These are phyloP conservation scores for Setomelanomma holmii DNA, from an alignment of 2,329 filamentous ascomycete species.

Conservation along the genomic window DNA sequence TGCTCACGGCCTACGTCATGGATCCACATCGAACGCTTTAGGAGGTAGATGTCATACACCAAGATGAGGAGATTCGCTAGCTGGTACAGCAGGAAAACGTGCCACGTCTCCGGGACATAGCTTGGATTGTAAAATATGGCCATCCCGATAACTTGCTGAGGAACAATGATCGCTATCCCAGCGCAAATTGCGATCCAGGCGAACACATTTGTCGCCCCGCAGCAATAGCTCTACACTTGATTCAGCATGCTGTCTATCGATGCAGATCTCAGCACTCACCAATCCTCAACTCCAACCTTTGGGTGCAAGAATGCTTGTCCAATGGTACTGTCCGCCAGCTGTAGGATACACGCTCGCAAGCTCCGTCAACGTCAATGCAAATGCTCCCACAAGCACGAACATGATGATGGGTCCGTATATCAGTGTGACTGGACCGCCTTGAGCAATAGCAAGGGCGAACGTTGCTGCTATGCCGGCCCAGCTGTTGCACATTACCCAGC, in stretches of 20 bases:
- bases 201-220: conserved; percentile 24
- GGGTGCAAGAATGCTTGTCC: conserved; percentile 52
- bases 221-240: conserved; percentile 18
- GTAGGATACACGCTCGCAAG: conserved; percentile 45
- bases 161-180: conserved; percentile 24
- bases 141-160: conserved; percentile 17
- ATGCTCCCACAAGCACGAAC: conserved; percentile 17
- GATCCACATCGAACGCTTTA: conserved; percentile 25
- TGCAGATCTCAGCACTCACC: conserved; percentile 7
- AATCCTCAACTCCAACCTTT: conserved; percentile 23
- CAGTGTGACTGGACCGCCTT: conserved; percentile 17
- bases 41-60: conserved; percentile 20
- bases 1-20: conserved; percentile 23
- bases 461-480: conserved; percentile 25
- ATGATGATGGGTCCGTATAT: conserved; percentile 24
- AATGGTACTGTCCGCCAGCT: conserved; percentile 31
- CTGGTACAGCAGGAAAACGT: conserved; percentile 23
- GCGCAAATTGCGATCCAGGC: conserved; percentile 22
- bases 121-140: conserved; percentile 12
- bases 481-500: conserved; percentile 25
- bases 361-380: conserved; percentile 24
- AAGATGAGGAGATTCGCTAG: conserved; percentile 15
- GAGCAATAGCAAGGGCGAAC: conserved; percentile 16
- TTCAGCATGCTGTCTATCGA: background rate
- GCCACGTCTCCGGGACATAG: conserved; percentile 19